Evolutionary conservation across 768 basidiomycete species (phyloP).

Genomic region (Astraeus odoratus): DNA sequence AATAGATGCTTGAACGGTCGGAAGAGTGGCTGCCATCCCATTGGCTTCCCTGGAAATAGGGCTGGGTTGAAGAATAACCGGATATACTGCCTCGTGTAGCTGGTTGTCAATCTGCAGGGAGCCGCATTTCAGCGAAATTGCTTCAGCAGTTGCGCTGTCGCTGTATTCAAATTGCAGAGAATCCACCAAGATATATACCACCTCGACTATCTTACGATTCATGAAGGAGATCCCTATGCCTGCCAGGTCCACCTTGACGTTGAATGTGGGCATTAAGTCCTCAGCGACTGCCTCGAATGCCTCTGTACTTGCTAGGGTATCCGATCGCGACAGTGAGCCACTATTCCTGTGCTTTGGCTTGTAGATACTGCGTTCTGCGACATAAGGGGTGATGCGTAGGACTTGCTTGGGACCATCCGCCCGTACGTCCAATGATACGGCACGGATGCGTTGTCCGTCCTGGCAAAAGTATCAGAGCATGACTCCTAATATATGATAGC

Average conservation of each 20-base stretch:
- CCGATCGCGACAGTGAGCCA: constrained; percentile 47
- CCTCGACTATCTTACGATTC: constrained; percentile 82
- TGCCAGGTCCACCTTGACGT: constrained; percentile 68
- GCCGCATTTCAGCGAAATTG: constrained; percentile 75
- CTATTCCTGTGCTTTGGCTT: constrained; percentile 58
- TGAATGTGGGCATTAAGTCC: constrained; percentile 59
- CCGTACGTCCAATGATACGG: constrained; percentile 85
- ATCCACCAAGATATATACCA: constrained; percentile 79
- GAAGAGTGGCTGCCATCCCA: constrained; percentile 66
- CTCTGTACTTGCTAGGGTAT: constrained; percentile 63
- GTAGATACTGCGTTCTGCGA: constrained; percentile 80
- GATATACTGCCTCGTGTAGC: constrained; percentile 91
- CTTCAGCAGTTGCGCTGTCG: constrained; percentile 71
- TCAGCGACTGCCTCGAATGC: constrained; percentile 82
- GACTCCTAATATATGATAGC: neutral
- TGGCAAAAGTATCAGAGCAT: constrained; percentile 17
- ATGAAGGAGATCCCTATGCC: constrained; percentile 91
- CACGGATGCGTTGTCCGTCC: constrained; percentile 50
- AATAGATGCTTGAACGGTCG: constrained; percentile 83
- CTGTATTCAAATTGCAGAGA: constrained; percentile 79
- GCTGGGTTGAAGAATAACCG: constrained; percentile 92
- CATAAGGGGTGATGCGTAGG: constrained; percentile 81
- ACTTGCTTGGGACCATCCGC: constrained; percentile 84
- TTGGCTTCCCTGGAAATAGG: constrained; percentile 72
- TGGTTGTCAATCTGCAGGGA: constrained; percentile 95